These are phyloP conservation scores for Paralagenidium karlingii DNA, from an alignment of 352 stramenopile genomes.

Conservation along the genomic window DNA sequence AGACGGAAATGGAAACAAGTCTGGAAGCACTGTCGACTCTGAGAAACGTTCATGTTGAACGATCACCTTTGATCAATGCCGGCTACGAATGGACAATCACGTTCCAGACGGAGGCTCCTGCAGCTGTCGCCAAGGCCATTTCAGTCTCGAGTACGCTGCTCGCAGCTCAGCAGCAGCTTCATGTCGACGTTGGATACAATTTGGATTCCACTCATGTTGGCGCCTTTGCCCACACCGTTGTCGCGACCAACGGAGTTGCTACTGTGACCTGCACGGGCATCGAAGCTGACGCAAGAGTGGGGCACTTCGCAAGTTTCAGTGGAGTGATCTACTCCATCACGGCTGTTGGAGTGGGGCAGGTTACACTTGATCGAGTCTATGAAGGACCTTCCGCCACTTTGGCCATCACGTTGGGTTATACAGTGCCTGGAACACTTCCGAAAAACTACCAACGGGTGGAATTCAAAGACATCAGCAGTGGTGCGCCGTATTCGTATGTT, in stretches of 20 bases:
- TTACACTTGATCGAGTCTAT: conserved; percentile 39
- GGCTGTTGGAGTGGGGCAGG: conserved; percentile 22
- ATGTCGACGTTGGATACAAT: conserved; percentile 19
- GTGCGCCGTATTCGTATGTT: conserved; percentile 23
- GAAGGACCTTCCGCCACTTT: conserved; percentile 19
- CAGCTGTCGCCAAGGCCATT: conserved; percentile 21
- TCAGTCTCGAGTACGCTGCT: conserved; percentile 24
- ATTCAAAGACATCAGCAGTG: conserved; percentile 1
- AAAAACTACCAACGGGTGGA: conserved; percentile 34
- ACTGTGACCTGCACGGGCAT: conserved; percentile 27
- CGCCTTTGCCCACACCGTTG: conserved; percentile 15
- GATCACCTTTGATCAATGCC: conserved; percentile 21
- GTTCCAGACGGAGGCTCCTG: conserved; percentile 45
- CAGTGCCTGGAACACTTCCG: conserved; percentile 39
- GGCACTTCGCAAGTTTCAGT: too few species aligned
- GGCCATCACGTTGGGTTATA: conserved; percentile 36
- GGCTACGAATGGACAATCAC: conserved; percentile 73
- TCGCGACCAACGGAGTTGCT: conserved; percentile 11
- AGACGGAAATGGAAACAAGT: conserved; percentile 43
- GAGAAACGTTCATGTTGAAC: conserved; percentile 67
- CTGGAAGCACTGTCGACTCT: conserved; percentile 40
- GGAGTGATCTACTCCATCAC: too few species aligned
- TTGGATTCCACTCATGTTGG: conserved; percentile 36
- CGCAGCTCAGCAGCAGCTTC: conserved; percentile 9
- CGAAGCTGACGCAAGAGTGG: conserved; percentile 21